Evolutionary conservation across 2,329 filamentous ascomycete species (phyloP).

Genomic region (Cryphonectria japonica): DNA sequence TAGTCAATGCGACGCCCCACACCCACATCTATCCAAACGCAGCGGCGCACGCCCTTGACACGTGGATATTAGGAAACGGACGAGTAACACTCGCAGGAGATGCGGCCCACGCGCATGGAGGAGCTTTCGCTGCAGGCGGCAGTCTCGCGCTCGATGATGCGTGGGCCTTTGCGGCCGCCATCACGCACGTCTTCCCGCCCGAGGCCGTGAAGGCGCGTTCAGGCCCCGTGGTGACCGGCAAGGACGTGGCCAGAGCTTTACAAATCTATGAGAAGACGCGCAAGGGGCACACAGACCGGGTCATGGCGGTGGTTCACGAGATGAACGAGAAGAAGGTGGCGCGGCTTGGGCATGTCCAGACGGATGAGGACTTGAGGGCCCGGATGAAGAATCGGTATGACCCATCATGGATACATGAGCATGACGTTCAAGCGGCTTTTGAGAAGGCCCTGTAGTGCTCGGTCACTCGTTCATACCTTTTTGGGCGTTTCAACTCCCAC

Average conservation of each 20-base stretch:
- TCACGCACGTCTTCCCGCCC: slow-evolving; percentile 42
- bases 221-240: slow-evolving; percentile 19
- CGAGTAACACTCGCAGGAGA: slow-evolving; percentile 45
- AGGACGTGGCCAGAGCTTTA: slow-evolving; percentile 38
- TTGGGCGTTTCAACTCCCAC: too few relatives aligned
- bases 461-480: neutral
- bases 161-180: slow-evolving; percentile 45
- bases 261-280: slow-evolving; percentile 47
- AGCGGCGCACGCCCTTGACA: slow-evolving; percentile 44
- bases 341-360: slow-evolving; percentile 35
- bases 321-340: slow-evolving; percentile 36
- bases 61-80: slow-evolving; percentile 45
- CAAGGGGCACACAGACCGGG: slow-evolving; percentile 45
- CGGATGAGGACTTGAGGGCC: slow-evolving; percentile 42
- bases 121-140: slow-evolving; percentile 46
- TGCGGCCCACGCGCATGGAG: slow-evolving; percentile 47
- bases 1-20: slow-evolving; percentile 46
- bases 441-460: neutral
- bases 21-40: slow-evolving; percentile 48
- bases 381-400: slow-evolving; percentile 43
- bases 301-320: slow-evolving; percentile 40
- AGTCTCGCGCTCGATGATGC: slow-evolving; percentile 47
- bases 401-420: slow-evolving; percentile 50
- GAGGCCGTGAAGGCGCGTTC: neutral
- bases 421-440: slow-evolving; percentile 48